phyloP scores from a whole-genome alignment of 331 rosid species.

The Ulmus americana region DNA sequence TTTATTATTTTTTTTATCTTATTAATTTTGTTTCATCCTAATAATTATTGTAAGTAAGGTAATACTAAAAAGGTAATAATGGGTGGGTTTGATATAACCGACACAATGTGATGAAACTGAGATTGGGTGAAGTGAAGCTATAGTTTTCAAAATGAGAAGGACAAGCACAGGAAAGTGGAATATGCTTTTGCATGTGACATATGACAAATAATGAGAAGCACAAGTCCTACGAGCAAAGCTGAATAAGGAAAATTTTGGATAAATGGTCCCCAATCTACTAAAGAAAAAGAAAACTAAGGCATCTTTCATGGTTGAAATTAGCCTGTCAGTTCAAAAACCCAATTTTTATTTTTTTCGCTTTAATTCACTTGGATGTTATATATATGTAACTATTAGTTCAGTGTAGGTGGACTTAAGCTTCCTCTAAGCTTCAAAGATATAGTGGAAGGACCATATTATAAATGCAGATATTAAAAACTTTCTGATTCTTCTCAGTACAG shows the following conservation, averaged over 20 bases:
- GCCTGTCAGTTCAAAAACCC: too few relatives aligned
- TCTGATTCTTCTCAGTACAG: not conserved
- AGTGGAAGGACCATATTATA: not conserved
- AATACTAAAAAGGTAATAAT: not conserved
- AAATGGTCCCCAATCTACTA: constrained; percentile 12
- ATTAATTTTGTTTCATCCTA: too few relatives aligned
- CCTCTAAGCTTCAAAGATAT: too few relatives aligned
- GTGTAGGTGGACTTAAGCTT: too few relatives aligned
- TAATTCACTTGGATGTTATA: too few relatives aligned
- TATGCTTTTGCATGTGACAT: constrained; percentile 1
- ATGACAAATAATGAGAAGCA: constrained; percentile 12
- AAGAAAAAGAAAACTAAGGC: too few relatives aligned
- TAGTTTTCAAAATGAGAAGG: constrained; percentile 8
- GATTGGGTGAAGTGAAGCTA: not conserved
- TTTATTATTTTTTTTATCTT: too few relatives aligned
- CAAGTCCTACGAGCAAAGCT: constrained; percentile 1
- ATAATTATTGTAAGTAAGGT: too few relatives aligned
- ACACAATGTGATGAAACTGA: not conserved
- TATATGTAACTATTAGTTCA: too few relatives aligned
- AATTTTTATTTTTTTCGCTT: too few relatives aligned
- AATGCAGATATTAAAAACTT: not conserved
- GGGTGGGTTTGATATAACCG: constrained; percentile 7
- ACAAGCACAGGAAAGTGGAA: not conserved
- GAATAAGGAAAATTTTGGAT: not conserved
- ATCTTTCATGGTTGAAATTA: too few relatives aligned